A percentile compares a stretch with the other conserved stretches of the same genome.
Evolutionary conservation across 306 rosid genomes (phyloP).

Genomic region (Castanopsis chinensis): DNA sequence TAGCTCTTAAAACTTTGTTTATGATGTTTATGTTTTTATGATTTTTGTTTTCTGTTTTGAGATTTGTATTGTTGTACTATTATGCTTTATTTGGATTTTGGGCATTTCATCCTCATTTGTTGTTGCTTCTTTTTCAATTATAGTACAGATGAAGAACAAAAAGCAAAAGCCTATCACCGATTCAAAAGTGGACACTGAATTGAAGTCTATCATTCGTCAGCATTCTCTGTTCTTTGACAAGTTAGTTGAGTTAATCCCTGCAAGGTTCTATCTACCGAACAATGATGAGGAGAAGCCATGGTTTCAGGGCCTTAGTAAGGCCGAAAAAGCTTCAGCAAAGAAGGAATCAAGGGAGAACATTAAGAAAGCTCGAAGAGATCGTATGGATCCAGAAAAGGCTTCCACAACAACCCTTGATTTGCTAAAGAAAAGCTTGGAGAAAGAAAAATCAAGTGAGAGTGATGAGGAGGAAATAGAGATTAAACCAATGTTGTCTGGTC

Average conservation of each 20-base stretch:
- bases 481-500: conserved; percentile 30
- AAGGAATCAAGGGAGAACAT: conserved; percentile 71
- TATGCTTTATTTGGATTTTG: no score
- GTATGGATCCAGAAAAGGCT: conserved; percentile 71
- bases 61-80: no score
- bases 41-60: no score
- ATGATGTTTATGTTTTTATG: no score
- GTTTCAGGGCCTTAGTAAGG: conserved; percentile 84
- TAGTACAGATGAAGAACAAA: conserved; percentile 53
- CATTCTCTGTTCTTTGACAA: conserved; percentile 70
- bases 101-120: neutral
- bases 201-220: conserved; percentile 51
- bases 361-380: conserved; percentile 61
- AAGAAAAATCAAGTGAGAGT: conserved; percentile 23
- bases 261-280: conserved; percentile 63
- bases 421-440: conserved; percentile 45
- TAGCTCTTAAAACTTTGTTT: no score
- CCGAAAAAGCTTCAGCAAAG: conserved; percentile 54
- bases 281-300: conserved; percentile 70
- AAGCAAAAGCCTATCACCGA: conserved; percentile 21
- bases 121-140: neutral
- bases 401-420: conserved; percentile 58
- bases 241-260: conserved; percentile 79
- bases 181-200: conserved; percentile 23
- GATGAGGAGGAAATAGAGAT: conserved; percentile 30